Conservation (phyloP, 257 asterid genomes). For the Fraxinus americana region DNA sequence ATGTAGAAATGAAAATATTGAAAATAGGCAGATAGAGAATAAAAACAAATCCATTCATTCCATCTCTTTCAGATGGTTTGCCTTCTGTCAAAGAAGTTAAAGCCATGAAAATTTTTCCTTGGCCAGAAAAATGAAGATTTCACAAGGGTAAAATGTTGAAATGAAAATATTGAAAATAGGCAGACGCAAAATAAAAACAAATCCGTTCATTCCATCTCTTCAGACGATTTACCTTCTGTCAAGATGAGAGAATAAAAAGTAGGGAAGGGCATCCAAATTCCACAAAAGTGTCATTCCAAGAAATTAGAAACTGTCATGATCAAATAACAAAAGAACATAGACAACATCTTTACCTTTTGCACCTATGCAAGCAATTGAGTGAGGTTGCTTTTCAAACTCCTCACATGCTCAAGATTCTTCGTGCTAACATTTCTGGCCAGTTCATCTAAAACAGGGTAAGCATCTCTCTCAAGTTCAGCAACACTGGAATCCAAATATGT, state of each 20-base stretch:
- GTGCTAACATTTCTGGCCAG: slow-evolving; percentile 90
- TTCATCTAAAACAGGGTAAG: slow-evolving; percentile 95
- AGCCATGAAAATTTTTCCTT: background rate
- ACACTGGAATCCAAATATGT: slow-evolving; percentile 73
- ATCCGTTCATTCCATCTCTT: too few species aligned
- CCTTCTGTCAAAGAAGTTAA: slow-evolving; percentile 11
- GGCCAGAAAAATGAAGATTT: background rate
- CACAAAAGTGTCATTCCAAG: slow-evolving; percentile 8
- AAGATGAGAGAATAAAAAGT: background rate
- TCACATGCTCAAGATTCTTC: slow-evolving; percentile 86
- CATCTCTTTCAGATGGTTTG: background rate
- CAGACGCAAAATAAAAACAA: too few species aligned
- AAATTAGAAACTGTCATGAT: background rate
- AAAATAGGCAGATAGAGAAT: background rate
- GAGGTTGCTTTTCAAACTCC: slow-evolving; percentile 90
- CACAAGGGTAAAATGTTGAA: too few species aligned
- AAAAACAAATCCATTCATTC: slow-evolving; percentile 13
- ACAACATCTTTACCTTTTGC: slow-evolving; percentile 62
- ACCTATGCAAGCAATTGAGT: slow-evolving; percentile 91
- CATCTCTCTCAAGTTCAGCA: slow-evolving; percentile 88
- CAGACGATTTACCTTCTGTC: background rate
- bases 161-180: too few species aligned
- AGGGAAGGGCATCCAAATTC: slow-evolving; percentile 4
- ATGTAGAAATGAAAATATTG: background rate
- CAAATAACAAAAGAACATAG: slow-evolving; percentile 16